Conservation (phyloP, 2,329 filamentous ascomycete species). For the Nannizzia gypsea region DNA sequence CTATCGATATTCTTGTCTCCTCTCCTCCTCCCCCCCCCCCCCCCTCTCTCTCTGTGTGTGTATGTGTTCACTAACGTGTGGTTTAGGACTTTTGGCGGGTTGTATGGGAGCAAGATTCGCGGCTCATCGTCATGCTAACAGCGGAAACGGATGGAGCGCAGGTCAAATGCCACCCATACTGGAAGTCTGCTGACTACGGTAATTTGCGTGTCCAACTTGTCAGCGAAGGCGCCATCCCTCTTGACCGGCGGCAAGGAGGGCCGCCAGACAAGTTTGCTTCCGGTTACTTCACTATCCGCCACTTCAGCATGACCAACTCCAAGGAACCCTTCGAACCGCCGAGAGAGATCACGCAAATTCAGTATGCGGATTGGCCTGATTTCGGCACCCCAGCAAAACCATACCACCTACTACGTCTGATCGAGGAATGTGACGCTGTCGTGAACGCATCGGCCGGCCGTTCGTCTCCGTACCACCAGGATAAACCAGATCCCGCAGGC, state of each 20-base stretch:
- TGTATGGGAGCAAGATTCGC: slow-evolving; percentile 90
- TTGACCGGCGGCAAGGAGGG: slow-evolving; percentile 42
- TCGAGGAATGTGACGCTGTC: slow-evolving; percentile 75
- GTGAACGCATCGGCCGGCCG: slow-evolving; percentile 29
- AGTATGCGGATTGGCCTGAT: slow-evolving; percentile 95
- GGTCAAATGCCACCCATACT: slow-evolving; percentile 90
- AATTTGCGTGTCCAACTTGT: slow-evolving; percentile 61
- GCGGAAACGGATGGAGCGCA: slow-evolving; percentile 89
- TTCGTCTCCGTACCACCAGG: slow-evolving; percentile 40
- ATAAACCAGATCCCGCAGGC: slow-evolving; percentile 46
- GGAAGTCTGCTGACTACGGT: slow-evolving; percentile 69
- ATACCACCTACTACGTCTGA: slow-evolving; percentile 69
- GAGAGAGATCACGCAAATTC: slow-evolving; percentile 85
- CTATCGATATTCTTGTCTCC: too few relatives aligned
- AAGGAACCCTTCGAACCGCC: slow-evolving; percentile 71
- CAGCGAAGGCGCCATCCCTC: slow-evolving; percentile 68
- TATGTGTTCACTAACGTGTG: not conserved
- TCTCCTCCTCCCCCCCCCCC: too few relatives aligned
- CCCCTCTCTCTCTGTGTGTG: too few relatives aligned
- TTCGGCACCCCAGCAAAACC: slow-evolving; percentile 88
- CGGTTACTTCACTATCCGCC: slow-evolving; percentile 71
- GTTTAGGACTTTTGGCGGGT: slow-evolving; percentile 90
- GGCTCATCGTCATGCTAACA: slow-evolving; percentile 92
- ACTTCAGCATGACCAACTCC: slow-evolving; percentile 70
- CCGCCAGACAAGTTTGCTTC: slow-evolving; percentile 46